phyloP scores from a whole-genome alignment of 1,284 basidiomycete species.

The Gomphus bonarii region DNA sequence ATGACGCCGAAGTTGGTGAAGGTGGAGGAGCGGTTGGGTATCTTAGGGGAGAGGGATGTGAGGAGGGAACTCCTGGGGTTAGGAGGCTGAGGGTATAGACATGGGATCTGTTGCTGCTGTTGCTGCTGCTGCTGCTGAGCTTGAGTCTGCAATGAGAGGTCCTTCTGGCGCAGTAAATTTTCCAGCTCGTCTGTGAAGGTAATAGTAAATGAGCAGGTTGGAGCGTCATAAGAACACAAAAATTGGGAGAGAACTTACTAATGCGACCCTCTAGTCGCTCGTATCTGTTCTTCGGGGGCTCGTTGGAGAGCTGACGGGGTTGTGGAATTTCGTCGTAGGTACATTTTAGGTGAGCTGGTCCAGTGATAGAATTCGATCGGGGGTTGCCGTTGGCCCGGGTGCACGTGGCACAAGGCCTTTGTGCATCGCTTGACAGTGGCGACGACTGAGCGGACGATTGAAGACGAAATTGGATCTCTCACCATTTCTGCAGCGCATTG shows the following conservation, averaged over 20 bases:
- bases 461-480: slow-evolving; percentile 16
- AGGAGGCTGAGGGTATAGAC: too few species aligned
- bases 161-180: slow-evolving; percentile 30
- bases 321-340: slow-evolving; percentile 54
- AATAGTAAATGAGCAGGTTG: slow-evolving; percentile 1
- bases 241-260: slow-evolving; percentile 32
- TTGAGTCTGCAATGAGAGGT: slow-evolving; percentile 13
- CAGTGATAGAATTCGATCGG: slow-evolving; percentile 43
- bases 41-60: neutral
- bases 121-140: neutral
- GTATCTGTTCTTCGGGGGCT: slow-evolving; percentile 46
- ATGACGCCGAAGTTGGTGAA: neutral
- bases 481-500: slow-evolving; percentile 48
- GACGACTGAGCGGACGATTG: slow-evolving; percentile 14
- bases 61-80: neutral
- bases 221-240: neutral
- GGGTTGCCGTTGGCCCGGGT: slow-evolving; percentile 56
- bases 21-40: neutral
- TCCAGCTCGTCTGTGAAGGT: slow-evolving; percentile 49
- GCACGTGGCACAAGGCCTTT: slow-evolving; percentile 52
- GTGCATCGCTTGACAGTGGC: slow-evolving; percentile 37
- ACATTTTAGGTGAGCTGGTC: slow-evolving; percentile 46
- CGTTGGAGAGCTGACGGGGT: slow-evolving; percentile 21
- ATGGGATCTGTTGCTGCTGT: neutral
- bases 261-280: slow-evolving; percentile 57